These are phyloP conservation scores for Nigrospora sphaerica DNA, from an alignment of 2,329 filamentous ascomycete genomes.

Conservation along the genomic window DNA sequence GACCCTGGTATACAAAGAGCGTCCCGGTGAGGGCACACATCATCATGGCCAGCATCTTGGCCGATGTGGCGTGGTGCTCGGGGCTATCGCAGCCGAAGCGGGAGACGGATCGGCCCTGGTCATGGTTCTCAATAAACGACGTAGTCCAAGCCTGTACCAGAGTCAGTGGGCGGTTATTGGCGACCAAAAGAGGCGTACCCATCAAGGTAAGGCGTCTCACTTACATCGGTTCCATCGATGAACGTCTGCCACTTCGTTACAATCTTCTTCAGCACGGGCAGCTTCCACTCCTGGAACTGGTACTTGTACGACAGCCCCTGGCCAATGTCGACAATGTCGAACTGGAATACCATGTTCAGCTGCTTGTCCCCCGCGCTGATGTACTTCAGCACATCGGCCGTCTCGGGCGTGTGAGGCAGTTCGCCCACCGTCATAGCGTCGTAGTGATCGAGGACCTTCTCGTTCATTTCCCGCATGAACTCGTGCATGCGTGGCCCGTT, in stretches of 20 bases:
- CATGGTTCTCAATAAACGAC: slow-evolving; percentile 58
- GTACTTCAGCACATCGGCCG: slow-evolving; percentile 36
- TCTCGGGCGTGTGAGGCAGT: slow-evolving; percentile 38
- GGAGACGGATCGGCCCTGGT: slow-evolving; percentile 49
- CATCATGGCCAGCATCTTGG: slow-evolving; percentile 48
- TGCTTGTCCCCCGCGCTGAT: slow-evolving; percentile 37
- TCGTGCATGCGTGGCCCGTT: slow-evolving; percentile 50
- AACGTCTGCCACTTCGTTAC: slow-evolving; percentile 1
- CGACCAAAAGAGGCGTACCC: no score
- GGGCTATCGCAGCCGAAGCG: slow-evolving; percentile 40
- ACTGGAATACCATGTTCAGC: slow-evolving; percentile 42
- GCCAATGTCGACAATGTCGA: slow-evolving; percentile 36
- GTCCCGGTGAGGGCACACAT: slow-evolving; percentile 42
- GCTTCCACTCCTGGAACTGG: not conserved
- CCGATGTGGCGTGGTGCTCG: slow-evolving; percentile 32
- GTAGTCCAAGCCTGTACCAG: slow-evolving; percentile 43
- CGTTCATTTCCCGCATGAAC: slow-evolving; percentile 41
- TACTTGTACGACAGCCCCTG: slow-evolving; percentile 25
- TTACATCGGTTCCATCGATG: not conserved
- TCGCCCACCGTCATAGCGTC: slow-evolving; percentile 52
- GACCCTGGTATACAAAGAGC: slow-evolving; percentile 52
- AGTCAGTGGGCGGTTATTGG: not conserved
- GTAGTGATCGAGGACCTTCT: slow-evolving; percentile 38
- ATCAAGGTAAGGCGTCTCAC: not conserved
- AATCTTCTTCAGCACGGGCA: slow-evolving; percentile 2